phyloP scores from a whole-genome alignment of 805 yeast genomes.

The Candida koratica region DNA sequence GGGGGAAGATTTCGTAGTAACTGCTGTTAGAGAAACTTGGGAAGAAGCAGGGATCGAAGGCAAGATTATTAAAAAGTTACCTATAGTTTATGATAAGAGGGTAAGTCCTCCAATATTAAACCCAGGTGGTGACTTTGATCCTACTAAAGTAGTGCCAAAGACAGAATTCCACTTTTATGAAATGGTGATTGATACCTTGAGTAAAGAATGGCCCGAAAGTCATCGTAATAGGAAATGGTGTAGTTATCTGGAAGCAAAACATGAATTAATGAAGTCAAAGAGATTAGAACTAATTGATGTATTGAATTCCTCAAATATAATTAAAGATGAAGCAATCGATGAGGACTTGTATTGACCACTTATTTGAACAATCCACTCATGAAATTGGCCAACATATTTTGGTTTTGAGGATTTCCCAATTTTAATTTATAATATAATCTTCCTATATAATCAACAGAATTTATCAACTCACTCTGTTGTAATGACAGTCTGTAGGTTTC shows the following conservation, averaged over 20 bases:
- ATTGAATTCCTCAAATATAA: conserved; percentile 51
- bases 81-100: conserved; percentile 58
- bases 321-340: conserved; percentile 26
- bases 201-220: conserved; percentile 73
- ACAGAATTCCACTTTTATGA: conserved; percentile 90
- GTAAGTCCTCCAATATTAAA: conserved; percentile 34
- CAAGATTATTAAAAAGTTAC: conserved; percentile 49
- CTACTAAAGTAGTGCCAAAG: conserved; percentile 52
- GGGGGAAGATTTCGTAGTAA: conserved; percentile 37
- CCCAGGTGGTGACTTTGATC: conserved; percentile 29
- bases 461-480: conserved; percentile 31
- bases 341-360: conserved; percentile 13
- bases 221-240: conserved; percentile 73
- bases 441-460: conserved; percentile 56
- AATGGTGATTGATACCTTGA: conserved; percentile 55
- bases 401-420: conserved; percentile 37
- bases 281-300: conserved; percentile 69
- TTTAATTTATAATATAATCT: conserved; percentile 56
- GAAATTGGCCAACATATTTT: conserved; percentile 49
- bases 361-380: conserved; percentile 55
- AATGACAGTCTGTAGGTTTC: conserved; percentile 44
- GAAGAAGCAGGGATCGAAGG: conserved; percentile 95
- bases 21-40: conserved; percentile 92
- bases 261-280: conserved; percentile 50
- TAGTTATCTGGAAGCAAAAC: conserved; percentile 60